Evolutionary conservation across 306 rosid species (phyloP).

Genomic region (Citrullus amarus): DNA sequence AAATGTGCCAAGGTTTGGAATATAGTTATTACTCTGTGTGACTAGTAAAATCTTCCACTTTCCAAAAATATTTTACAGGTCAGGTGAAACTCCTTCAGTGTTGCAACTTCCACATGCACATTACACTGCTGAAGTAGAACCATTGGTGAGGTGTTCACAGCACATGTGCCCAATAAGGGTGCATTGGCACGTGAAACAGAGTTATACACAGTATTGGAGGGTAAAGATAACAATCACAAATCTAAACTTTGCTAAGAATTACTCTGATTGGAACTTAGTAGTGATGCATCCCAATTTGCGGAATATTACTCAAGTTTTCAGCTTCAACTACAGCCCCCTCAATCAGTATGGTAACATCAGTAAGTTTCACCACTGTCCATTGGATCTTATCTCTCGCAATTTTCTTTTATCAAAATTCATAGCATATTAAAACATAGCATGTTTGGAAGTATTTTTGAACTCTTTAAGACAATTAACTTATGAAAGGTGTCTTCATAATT

Average conservation of each 20-base stretch:
- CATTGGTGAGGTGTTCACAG: constrained; percentile 44
- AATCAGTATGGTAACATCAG: constrained; percentile 36
- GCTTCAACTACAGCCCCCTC: constrained; percentile 61
- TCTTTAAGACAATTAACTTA: background rate
- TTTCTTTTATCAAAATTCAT: background rate
- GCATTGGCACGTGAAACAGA: constrained; percentile 80
- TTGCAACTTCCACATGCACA: constrained; percentile 31
- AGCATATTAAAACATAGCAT: background rate
- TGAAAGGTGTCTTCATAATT: background rate
- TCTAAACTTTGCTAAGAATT: constrained; percentile 48
- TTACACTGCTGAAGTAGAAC: background rate
- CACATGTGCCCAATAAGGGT: constrained; percentile 80
- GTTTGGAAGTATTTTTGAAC: background rate
- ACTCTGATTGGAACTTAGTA: constrained; percentile 68
- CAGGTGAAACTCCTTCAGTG: constrained; percentile 22
- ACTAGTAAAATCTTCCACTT: background rate
- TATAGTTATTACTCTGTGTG: background rate
- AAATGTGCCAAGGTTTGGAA: too few species aligned
- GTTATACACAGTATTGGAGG: constrained; percentile 64
- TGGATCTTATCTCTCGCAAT: background rate
- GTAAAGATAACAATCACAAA: constrained; percentile 71
- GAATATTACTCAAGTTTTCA: constrained; percentile 50
- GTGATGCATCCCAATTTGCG: constrained; percentile 57
- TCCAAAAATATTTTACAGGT: constrained; percentile 25
- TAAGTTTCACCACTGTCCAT: constrained; percentile 27